phyloP scores from a whole-genome alignment of 78 protist genomes.

The Polysphondylium violaceum region DNA sequence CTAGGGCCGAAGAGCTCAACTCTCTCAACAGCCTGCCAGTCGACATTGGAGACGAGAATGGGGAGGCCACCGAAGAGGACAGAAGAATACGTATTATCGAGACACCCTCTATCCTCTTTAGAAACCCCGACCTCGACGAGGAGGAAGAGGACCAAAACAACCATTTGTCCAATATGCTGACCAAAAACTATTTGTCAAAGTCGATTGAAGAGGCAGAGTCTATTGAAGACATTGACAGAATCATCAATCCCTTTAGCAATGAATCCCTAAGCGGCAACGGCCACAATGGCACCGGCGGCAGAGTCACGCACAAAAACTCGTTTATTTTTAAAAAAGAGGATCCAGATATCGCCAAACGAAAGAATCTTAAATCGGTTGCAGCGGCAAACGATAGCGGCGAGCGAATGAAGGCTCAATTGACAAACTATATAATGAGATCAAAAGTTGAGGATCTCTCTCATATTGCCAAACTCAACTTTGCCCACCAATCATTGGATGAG shows the following conservation, averaged over 20 bases:
- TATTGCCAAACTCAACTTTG: constrained; percentile 20
- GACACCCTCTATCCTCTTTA: background rate
- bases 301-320: background rate
- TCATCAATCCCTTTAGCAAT: background rate
- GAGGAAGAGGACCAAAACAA: too few relatives aligned
- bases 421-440: constrained; percentile 16
- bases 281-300: background rate
- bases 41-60: constrained; percentile 38
- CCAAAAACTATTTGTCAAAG: background rate
- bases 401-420: background rate
- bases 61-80: constrained; percentile 23
- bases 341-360: constrained; percentile 58
- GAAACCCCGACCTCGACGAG: constrained; percentile 55
- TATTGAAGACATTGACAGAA: background rate
- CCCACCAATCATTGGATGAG: constrained; percentile 19
- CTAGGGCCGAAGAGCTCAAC: background rate
- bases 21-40: constrained; percentile 15
- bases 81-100: constrained; percentile 26
- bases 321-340: constrained; percentile 38
- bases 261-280: background rate
- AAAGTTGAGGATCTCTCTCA: constrained; percentile 24
- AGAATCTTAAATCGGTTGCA: constrained; percentile 13
- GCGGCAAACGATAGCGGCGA: constrained; percentile 14
- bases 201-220: background rate
- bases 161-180: too few relatives aligned